These are phyloP conservation scores for Geotrichum carabidarum DNA, from an alignment of 1,139 yeast genomes.

Conservation along the genomic window DNA sequence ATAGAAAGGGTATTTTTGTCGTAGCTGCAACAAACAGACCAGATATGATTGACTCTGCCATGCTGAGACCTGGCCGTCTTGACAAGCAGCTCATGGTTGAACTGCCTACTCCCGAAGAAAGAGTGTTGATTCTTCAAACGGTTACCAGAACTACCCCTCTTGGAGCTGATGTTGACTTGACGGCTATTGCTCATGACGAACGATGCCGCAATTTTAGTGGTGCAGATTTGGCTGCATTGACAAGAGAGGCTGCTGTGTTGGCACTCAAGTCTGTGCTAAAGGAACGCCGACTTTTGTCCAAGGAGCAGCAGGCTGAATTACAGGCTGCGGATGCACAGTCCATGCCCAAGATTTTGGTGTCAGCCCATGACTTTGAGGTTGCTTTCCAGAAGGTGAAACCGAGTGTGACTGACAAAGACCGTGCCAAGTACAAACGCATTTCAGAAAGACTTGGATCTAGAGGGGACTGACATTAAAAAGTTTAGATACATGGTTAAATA, in stretches of 20 bases:
- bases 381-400: slow-evolving; percentile 80
- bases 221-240: slow-evolving; percentile 88
- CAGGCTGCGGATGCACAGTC: slow-evolving; percentile 32
- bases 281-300: slow-evolving; percentile 29
- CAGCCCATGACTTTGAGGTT: slow-evolving; percentile 56
- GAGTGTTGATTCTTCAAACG: slow-evolving; percentile 75
- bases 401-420: slow-evolving; percentile 83
- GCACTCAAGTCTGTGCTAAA: slow-evolving; percentile 59
- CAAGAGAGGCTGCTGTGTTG: slow-evolving; percentile 85
- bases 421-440: slow-evolving; percentile 60
- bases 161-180: slow-evolving; percentile 56
- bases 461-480: neutral
- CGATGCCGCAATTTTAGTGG: slow-evolving; percentile 89
- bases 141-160: slow-evolving; percentile 74
- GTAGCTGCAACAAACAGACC: slow-evolving; percentile 97
- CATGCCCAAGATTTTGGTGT: slow-evolving; percentile 46
- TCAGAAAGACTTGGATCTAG: slow-evolving; percentile 30
- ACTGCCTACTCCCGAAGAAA: slow-evolving; percentile 71
- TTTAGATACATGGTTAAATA: neutral
- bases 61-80: slow-evolving; percentile 93
- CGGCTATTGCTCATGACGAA: slow-evolving; percentile 61
- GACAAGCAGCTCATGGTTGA: slow-evolving; percentile 92
- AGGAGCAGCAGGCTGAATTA: slow-evolving; percentile 18
- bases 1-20: slow-evolving; percentile 86
- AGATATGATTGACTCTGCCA: slow-evolving; percentile 97